Conservation (phyloP, 345 rosid genomes). For the Triadica sebifera region DNA sequence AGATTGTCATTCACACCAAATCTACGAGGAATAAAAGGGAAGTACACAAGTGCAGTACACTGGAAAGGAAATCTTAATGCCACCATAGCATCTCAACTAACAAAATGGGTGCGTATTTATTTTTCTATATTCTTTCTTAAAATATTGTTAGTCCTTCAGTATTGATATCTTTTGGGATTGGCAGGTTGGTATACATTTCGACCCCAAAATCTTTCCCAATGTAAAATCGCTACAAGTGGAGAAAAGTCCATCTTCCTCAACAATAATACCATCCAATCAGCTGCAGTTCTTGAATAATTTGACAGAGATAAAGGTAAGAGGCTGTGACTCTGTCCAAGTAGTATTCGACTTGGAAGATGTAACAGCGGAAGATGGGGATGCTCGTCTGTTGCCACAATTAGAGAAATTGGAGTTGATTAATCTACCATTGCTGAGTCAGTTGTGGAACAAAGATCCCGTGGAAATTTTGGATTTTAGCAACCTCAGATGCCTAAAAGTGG, state of each 20-base stretch:
- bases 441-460: not conserved
- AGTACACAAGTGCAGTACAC: too few relatives aligned
- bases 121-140: too few relatives aligned
- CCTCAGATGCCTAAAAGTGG: not conserved
- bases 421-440: constrained; percentile 4
- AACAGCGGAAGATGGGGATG: not conserved
- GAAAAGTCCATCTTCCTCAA: not conserved
- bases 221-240: too few relatives aligned
- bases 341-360: not conserved
- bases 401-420: not conserved
- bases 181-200: too few relatives aligned
- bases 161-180: too few relatives aligned
- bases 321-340: not conserved
- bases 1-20: constrained; percentile 2
- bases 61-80: not conserved
- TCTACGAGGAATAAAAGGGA: not conserved
- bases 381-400: not conserved
- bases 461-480: not conserved
- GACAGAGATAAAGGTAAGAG: not conserved
- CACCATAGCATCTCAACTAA: not conserved
- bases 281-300: not conserved
- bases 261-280: not conserved
- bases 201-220: too few relatives aligned
- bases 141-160: too few relatives aligned
- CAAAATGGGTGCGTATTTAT: too few relatives aligned